Conservation (phyloP, 805 yeast genomes). For the Saccharomycopsis selenospora region DNA sequence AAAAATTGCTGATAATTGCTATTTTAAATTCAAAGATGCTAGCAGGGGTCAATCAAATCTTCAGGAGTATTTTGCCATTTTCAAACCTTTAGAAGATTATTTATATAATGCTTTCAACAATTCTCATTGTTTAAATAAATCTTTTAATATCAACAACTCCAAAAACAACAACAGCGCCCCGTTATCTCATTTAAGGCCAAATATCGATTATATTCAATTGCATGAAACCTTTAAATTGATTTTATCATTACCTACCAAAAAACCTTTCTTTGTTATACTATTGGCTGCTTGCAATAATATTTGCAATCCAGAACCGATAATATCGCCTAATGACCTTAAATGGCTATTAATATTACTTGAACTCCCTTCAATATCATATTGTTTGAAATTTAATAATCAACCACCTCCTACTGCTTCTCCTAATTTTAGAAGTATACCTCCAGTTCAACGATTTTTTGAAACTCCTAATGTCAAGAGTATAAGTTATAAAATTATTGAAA, state of each 20-base stretch:
- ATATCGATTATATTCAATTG: slow-evolving; percentile 44
- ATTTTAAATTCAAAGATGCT: slow-evolving; percentile 20
- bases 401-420: neutral
- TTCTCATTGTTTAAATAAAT: slow-evolving; percentile 40
- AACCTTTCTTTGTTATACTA: slow-evolving; percentile 53
- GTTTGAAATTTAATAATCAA: slow-evolving; percentile 30
- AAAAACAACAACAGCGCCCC: slow-evolving; percentile 19
- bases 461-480: slow-evolving; percentile 46
- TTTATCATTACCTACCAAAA: slow-evolving; percentile 46
- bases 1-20: slow-evolving; percentile 31
- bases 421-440: neutral
- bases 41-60: slow-evolving; percentile 10
- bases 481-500: slow-evolving; percentile 63
- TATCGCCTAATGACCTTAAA: slow-evolving; percentile 37
- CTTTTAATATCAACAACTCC: slow-evolving; percentile 38
- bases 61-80: slow-evolving; percentile 25
- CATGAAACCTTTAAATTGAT: slow-evolving; percentile 40
- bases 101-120: slow-evolving; percentile 43
- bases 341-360: slow-evolving; percentile 65
- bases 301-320: slow-evolving; percentile 37
- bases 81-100: slow-evolving; percentile 45
- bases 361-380: slow-evolving; percentile 52
- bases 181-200: slow-evolving; percentile 38
- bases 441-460: slow-evolving; percentile 25
- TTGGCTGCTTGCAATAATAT: slow-evolving; percentile 45